These are phyloP conservation scores for Torulaspora franciscae DNA, from an alignment of 805 yeast species.

Conservation along the genomic window DNA sequence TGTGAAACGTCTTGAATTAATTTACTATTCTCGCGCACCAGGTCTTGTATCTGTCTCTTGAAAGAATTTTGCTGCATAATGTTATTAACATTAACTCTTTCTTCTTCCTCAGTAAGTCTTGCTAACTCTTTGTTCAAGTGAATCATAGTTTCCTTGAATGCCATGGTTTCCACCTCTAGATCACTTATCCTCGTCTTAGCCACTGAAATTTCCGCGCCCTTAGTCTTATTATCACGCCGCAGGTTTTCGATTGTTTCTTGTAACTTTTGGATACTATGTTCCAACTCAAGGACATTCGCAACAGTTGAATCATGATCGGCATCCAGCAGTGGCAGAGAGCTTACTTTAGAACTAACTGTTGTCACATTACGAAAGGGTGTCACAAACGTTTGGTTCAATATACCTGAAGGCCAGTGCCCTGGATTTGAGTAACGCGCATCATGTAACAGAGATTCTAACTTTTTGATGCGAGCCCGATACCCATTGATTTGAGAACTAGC, in stretches of 20 bases:
- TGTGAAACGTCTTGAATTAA: conserved; percentile 9
- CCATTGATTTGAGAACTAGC: conserved; percentile 43
- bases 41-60: conserved; percentile 16
- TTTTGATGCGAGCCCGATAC: conserved; percentile 65
- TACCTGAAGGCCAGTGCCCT: conserved; percentile 44
- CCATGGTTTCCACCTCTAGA: conserved; percentile 26
- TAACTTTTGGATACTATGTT: conserved; percentile 6
- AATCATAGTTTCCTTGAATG: conserved; percentile 29
- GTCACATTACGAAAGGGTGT: conserved; percentile 15
- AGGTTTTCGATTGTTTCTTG: conserved; percentile 8
- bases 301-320: conserved; percentile 2
- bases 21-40: conserved; percentile 13
- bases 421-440: conserved; percentile 61
- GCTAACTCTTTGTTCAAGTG: conserved; percentile 29
- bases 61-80: conserved; percentile 25
- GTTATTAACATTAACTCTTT: conserved; percentile 12
- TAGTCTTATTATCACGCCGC: background rate
- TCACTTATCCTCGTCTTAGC: conserved; percentile 14
- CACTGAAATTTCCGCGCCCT: conserved; percentile 1
- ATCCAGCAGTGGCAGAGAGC: conserved; percentile 3
- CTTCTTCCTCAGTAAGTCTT: conserved; percentile 24
- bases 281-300: conserved; percentile 11
- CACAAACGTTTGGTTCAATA: conserved; percentile 23
- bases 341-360: conserved; percentile 15
- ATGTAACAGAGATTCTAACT: conserved; percentile 71